Evolutionary conservation across 2,329 filamentous ascomycete genomes (phyloP).

Genomic region (Ophiocordyceps robertsii): DNA sequence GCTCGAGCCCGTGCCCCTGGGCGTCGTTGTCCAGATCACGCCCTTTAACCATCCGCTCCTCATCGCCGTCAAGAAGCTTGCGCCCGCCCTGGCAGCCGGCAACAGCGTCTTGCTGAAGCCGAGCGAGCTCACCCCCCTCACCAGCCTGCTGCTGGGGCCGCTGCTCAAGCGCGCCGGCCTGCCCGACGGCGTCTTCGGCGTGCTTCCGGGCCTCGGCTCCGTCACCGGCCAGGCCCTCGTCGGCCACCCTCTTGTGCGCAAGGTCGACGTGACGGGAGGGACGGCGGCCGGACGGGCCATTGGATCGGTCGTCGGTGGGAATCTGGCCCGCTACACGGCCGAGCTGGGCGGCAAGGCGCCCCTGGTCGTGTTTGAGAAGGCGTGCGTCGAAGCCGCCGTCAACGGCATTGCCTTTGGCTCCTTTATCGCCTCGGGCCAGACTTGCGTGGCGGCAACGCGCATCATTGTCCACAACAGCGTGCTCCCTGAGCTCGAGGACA

Average conservation of each 20-base stretch:
- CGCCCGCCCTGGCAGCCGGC: constrained; percentile 44
- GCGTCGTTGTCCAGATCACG: constrained; percentile 43
- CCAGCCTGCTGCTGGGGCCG: constrained; percentile 42
- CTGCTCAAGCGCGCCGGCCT: constrained; percentile 55
- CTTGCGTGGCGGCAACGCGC: constrained; percentile 56
- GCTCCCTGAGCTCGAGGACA: constrained; percentile 48
- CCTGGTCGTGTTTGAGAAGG: constrained; percentile 52
- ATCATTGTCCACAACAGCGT: constrained; percentile 60
- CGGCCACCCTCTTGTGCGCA: constrained; percentile 38
- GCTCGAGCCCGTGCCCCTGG: constrained; percentile 39
- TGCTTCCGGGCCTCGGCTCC: constrained; percentile 40
- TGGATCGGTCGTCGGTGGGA: constrained; percentile 49
- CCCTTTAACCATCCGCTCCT: constrained; percentile 47
- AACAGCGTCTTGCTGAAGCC: constrained; percentile 49
- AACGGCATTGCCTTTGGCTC: constrained; percentile 53
- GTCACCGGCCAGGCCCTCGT: constrained; percentile 40
- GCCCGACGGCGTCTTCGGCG: constrained; percentile 55
- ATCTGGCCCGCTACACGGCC: constrained; percentile 56
- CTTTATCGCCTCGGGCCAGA: constrained; percentile 42
- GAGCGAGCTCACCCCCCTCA: constrained; percentile 48
- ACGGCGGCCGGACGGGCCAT: constrained; percentile 57
- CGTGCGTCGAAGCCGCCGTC: constrained; percentile 51
- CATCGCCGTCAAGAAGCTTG: constrained; percentile 46
- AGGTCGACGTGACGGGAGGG: constrained; percentile 66
- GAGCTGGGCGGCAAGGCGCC: constrained; percentile 62